Percentiles rank a stretch among this genome's conserved stretches.
Conservation (phyloP, 768 basidiomycete species). For the Boletus rufocinnamomeus region DNA sequence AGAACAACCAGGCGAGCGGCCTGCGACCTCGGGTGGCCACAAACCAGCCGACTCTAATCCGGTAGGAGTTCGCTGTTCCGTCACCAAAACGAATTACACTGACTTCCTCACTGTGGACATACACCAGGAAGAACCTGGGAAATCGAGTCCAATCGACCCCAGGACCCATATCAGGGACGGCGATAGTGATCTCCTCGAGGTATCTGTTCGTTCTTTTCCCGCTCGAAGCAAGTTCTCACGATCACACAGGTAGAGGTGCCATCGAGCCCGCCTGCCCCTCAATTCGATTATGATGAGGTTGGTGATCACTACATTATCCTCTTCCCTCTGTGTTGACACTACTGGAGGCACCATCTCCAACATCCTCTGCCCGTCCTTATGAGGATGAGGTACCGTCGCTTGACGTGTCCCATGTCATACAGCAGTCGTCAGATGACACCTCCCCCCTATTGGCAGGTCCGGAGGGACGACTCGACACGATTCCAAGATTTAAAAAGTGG, state of each 20-base stretch:
- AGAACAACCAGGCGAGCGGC: not conserved
- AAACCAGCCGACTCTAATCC: no score
- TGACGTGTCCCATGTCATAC: no score
- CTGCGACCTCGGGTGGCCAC: no score
- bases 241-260: not conserved
- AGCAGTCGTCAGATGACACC: no score
- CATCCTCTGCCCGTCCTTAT: not conserved
- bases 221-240: not conserved
- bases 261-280: not conserved
- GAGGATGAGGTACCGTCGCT: not conserved
- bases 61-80: no score
- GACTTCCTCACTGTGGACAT: no score
- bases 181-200: not conserved
- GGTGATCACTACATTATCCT: not conserved
- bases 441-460: no score
- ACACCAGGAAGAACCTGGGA: not conserved
- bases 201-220: not conserved
- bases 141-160: not conserved
- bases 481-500: not conserved
- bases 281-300: not conserved
- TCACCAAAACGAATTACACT: no score
- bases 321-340: not conserved
- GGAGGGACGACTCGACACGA: not conserved
- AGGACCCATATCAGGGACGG: not conserved
- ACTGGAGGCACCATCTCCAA: not conserved